Conservation (phyloP, 768 basidiomycete genomes). For the Lactarius trivialis region DNA sequence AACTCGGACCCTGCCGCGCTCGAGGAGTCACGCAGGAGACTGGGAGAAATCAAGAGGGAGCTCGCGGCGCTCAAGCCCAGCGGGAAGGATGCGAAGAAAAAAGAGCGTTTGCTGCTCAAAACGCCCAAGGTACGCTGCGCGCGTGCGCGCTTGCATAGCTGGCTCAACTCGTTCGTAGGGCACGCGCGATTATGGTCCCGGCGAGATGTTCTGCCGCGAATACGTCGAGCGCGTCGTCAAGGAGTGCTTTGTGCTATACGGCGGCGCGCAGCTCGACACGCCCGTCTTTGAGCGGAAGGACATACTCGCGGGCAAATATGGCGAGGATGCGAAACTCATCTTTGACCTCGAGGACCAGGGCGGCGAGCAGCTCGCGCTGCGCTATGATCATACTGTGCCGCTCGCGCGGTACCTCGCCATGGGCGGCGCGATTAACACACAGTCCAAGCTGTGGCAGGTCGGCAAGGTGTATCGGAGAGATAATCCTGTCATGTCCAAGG, state of each 20-base stretch:
- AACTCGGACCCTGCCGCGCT: conserved; percentile 44
- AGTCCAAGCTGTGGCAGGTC: conserved; percentile 90
- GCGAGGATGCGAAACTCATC: conserved; percentile 95
- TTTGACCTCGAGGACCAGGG: conserved; percentile 98
- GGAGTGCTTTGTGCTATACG: conserved; percentile 81
- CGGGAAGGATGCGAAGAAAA: conserved; percentile 48
- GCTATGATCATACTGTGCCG: conserved; percentile 97
- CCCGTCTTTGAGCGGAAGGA: conserved; percentile 98
- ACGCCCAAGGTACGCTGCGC: conserved; percentile 72
- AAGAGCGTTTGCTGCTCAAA: conserved; percentile 72
- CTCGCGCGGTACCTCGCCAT: conserved; percentile 94
- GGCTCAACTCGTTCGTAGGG: too few species aligned
- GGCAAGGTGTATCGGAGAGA: conserved; percentile 98
- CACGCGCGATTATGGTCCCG: conserved; percentile 89
- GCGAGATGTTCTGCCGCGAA: conserved; percentile 87
- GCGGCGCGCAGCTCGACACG: conserved; percentile 90
- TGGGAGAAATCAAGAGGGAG: conserved; percentile 61
- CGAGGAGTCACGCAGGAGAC: conserved; percentile 60
- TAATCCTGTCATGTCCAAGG: conserved; percentile 95
- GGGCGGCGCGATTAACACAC: conserved; percentile 70
- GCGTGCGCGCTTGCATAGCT: too few species aligned
- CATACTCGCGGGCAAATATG: conserved; percentile 92
- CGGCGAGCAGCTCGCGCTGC: conserved; percentile 87
- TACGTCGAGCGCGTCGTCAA: conserved; percentile 86
- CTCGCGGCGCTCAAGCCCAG: conserved; percentile 40